Base-by-base conservation (phyloP, 1,284 basidiomycete genomes). In the Neotropicomus parvogracilis region DNA sequence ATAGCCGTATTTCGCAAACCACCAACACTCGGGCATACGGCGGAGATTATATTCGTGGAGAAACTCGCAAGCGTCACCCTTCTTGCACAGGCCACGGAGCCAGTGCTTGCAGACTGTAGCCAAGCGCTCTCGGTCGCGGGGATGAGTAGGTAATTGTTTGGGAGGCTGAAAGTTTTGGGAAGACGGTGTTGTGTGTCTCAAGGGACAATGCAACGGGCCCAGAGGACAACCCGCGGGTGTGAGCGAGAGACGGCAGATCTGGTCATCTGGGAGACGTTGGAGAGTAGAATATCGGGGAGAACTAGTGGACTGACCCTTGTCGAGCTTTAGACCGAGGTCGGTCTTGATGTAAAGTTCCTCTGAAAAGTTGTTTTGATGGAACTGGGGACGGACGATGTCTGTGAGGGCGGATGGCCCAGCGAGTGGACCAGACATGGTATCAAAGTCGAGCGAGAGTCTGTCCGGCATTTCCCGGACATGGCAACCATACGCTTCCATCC, bases 61-160 rank as follows among this genome's bases (percentile, higher is more conserved):
- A 70, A 99, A 99, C 73, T 99, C 97, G 75, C 97, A 99, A 36
- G 88, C 86, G 65, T 97, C 91, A 49, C 94, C 95, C 70, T 99
- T 99, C 74, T 99, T 99, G 74, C 97, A 99, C 34, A 99, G 77
- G 24, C 97, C 97, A 53, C 97, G 82, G 28, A 99, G 82, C 91
- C 95, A 99, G 72, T 99, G 97, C 74, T 99, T 99, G 75, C 97
- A 99, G n/a, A 99, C 91, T 0, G 92, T 95, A 17, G 88, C 83
- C 40, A 93, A 77, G 52, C 91, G 84, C 64, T 94, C 91, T 52
- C 92, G 76, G 63, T 94, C 91, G 42, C 85, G 79, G 21, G 86
- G 88, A 62, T 92, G 88, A 0, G 80, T 81, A 2, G 91, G 89
- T 3, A 86, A 70, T 51, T 86, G 84, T 52, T 89, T 87, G 3